A percentile compares a stretch with the other conserved stretches of the same genome.
Evolutionary conservation across 805 yeast species (phyloP).

Genomic region (Monosporozyma siamensis): DNA sequence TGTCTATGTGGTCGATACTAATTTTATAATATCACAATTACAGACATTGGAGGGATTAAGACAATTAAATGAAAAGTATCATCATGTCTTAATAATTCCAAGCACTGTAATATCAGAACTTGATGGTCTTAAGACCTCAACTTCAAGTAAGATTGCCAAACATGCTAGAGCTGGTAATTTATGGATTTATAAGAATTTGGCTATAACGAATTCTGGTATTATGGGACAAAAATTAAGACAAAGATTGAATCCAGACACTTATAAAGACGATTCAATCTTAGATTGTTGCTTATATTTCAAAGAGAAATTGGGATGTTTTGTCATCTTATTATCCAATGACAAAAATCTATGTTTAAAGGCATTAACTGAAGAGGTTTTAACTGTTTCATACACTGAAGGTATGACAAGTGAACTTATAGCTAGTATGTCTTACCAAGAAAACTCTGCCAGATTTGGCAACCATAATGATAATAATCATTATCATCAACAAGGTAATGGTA

Average conservation of each 20-base stretch:
- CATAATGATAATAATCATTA: slow-evolving; percentile 5
- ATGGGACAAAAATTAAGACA: slow-evolving; percentile 59
- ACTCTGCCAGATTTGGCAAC: slow-evolving; percentile 13
- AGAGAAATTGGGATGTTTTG: slow-evolving; percentile 33
- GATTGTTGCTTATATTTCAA: slow-evolving; percentile 72
- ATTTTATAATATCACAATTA: slow-evolving; percentile 66
- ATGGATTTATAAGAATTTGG: slow-evolving; percentile 62
- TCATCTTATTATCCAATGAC: slow-evolving; percentile 70
- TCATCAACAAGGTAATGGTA: not conserved
- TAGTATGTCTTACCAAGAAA: slow-evolving; percentile 32
- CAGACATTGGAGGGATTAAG: slow-evolving; percentile 46
- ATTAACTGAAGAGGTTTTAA: slow-evolving; percentile 50
- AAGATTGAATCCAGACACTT: slow-evolving; percentile 35
- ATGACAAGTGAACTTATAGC: slow-evolving; percentile 44
- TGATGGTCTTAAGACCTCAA: slow-evolving; percentile 65
- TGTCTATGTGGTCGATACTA: slow-evolving; percentile 68
- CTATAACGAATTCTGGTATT: slow-evolving; percentile 41
- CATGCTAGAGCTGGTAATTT: slow-evolving; percentile 65
- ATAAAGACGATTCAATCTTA: slow-evolving; percentile 72
- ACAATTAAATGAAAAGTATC: slow-evolving; percentile 32
- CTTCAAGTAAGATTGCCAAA: slow-evolving; percentile 36
- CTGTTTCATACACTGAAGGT: slow-evolving; percentile 41
- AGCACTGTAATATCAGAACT: slow-evolving; percentile 60
- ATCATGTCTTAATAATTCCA: slow-evolving; percentile 57
- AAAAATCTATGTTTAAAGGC: slow-evolving; percentile 77